Base-by-base conservation (phyloP, 177 flowering plant genomes). In the Vitis hybrid region DNA sequence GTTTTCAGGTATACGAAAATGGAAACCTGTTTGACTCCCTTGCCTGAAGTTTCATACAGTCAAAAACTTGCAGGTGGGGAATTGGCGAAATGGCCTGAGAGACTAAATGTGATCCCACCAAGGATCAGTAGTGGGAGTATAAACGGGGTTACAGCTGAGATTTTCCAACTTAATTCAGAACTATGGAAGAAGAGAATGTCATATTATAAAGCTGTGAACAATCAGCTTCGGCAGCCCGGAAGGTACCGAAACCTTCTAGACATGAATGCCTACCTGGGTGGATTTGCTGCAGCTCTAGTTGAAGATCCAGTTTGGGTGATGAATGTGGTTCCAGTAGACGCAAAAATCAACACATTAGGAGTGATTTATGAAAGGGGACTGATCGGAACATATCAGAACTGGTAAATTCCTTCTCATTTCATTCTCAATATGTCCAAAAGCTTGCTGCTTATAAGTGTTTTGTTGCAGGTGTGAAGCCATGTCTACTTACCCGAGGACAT, bases 401-500 rank as follows among this genome's bases (percentile, higher is more conserved):
- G 88, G 87, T 81, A 76, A 58, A 13, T 1, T 18, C 50, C 5
- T 2, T 14, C 32, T 15, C 11, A 12, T 9, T 21, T 3, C 5
- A 17, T 8, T 9, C 2, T 20, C 10, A 4, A 13, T 10, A 32
- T 15, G 57, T 9, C 48, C 48, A 6, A 58, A 2, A 2, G 3
- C 13, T 11, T 24, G 7, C 1, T 46, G n/a, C 27, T 68, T 10
- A 30, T 30, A 18, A 63, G 3, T 56, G 10, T 1, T 66, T 14
- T 35, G 24, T 52, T 74, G 64, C 69, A 86, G 88, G 90, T 88
- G 92, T 70, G 92, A 88, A 71, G 90, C 87, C 12, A 82, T 88
- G 86, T 86, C 92, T n/a, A 88, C 92, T 20, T 88, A 88, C 69
- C 90, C 92, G 6, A 78, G 92, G 70, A 86, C 92, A 1, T 86